Evolutionary conservation across 2,329 filamentous ascomycete genomes (phyloP).

Genomic region (Cercospora brassicicola): DNA sequence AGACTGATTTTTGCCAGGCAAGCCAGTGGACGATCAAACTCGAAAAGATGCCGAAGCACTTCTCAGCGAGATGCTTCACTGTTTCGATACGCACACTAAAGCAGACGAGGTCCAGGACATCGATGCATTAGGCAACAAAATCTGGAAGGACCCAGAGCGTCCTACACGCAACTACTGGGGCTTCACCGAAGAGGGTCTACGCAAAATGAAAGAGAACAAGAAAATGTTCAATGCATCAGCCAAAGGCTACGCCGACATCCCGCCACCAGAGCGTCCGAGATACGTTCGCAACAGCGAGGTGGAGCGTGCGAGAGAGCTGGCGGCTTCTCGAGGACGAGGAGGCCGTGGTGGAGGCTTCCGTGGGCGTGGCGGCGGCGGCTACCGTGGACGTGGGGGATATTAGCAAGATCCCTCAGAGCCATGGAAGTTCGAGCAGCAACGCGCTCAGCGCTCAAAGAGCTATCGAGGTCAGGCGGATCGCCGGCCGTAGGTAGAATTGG

Average conservation of each 20-base stretch:
- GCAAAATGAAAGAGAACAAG: constrained; percentile 28
- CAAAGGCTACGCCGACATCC: constrained; percentile 28
- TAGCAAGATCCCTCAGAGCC: background rate
- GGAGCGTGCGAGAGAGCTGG: constrained; percentile 27
- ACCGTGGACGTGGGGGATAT: constrained; percentile 16
- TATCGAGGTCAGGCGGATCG: background rate
- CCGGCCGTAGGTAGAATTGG: background rate
- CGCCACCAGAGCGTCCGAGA: constrained; percentile 13
- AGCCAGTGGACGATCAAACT: constrained; percentile 24
- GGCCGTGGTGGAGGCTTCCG: constrained; percentile 12
- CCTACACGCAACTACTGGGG: constrained; percentile 38
- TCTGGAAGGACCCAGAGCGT: constrained; percentile 35
- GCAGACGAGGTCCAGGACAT: constrained; percentile 35
- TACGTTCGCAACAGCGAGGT: constrained; percentile 25
- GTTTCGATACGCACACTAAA: constrained; percentile 33
- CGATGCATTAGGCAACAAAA: constrained; percentile 37
- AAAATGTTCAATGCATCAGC: constrained; percentile 19
- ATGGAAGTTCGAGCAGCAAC: background rate
- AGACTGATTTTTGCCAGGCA: constrained; percentile 18
- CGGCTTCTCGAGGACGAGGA: constrained; percentile 18
- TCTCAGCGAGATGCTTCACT: constrained; percentile 30
- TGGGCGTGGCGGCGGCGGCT: constrained; percentile 17
- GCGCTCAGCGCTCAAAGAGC: background rate
- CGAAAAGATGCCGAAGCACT: constrained; percentile 29
- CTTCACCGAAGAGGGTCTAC: constrained; percentile 30